Percentiles rank a stretch among this genome's conserved stretches.
Evolutionary conservation across 2,329 filamentous ascomycete genomes (phyloP).

Genomic region (Alternaria rosae): DNA sequence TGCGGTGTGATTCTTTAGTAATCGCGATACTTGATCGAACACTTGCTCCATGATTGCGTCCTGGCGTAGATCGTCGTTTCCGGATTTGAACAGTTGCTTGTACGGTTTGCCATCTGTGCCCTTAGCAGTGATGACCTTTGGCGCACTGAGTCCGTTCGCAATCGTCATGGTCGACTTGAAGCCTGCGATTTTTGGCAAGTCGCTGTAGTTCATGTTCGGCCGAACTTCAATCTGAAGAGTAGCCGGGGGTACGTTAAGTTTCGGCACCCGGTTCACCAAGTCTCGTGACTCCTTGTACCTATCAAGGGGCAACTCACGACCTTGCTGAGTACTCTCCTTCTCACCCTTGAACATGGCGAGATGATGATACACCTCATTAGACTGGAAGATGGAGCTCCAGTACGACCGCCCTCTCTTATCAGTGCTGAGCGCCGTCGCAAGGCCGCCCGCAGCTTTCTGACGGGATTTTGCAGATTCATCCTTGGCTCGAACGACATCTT

Average conservation of each 20-base stretch:
- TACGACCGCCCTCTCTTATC: slow-evolving; percentile 62
- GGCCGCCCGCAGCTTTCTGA: slow-evolving; percentile 72
- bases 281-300: slow-evolving; percentile 69
- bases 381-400: slow-evolving; percentile 76
- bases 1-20: slow-evolving; percentile 83
- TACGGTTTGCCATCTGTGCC: slow-evolving; percentile 80
- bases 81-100: slow-evolving; percentile 93
- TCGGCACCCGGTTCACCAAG: slow-evolving; percentile 69
- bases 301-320: slow-evolving; percentile 68
- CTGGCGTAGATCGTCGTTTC: slow-evolving; percentile 94
- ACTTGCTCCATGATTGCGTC: slow-evolving; percentile 99
- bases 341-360: slow-evolving; percentile 72
- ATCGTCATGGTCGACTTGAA: slow-evolving; percentile 82
- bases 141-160: slow-evolving; percentile 87
- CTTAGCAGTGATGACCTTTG: slow-evolving; percentile 87
- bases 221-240: slow-evolving; percentile 85
- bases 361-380: slow-evolving; percentile 70
- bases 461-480: slow-evolving; percentile 79
- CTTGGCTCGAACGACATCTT: slow-evolving; percentile 62
- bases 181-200: slow-evolving; percentile 74
- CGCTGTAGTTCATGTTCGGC: slow-evolving; percentile 75
- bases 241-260: slow-evolving; percentile 80
- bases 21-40: slow-evolving; percentile 91
- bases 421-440: slow-evolving; percentile 68
- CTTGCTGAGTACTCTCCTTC: slow-evolving; percentile 69